Evolutionary conservation across 2,329 filamentous ascomycete species (phyloP).

Genomic region (Fusarium tjaetaba): DNA sequence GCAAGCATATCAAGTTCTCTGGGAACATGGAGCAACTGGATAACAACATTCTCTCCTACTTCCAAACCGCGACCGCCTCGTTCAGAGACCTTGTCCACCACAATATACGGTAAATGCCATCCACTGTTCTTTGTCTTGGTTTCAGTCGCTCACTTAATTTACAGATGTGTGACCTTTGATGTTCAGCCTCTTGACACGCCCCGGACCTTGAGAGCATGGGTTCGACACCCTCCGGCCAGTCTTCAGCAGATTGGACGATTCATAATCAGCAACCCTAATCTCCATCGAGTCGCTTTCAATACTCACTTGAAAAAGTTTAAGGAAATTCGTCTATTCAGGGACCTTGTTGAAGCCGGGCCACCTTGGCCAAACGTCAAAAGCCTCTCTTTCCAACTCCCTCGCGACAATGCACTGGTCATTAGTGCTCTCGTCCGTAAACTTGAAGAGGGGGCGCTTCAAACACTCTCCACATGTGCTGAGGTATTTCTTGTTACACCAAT

Average conservation of each 20-base stretch:
- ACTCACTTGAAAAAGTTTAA: background rate
- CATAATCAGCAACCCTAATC: background rate
- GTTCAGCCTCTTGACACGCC: background rate
- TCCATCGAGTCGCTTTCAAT: background rate
- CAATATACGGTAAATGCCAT: background rate
- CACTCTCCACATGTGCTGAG: background rate
- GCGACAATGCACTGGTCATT: too few relatives aligned
- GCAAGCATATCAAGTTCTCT: background rate
- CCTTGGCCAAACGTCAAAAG: background rate
- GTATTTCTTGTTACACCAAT: too few relatives aligned
- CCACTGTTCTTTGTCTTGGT: rapidly evolving
- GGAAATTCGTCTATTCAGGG: background rate
- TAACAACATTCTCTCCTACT: background rate
- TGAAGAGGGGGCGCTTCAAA: background rate
- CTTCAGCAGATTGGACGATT: background rate
- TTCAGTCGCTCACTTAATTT: background rate
- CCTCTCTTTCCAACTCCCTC: background rate
- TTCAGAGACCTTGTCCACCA: background rate
- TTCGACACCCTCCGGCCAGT: background rate
- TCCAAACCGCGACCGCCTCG: background rate
- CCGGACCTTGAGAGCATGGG: background rate
- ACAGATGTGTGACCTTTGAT: background rate
- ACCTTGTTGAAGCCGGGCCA: background rate
- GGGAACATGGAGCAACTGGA: background rate
- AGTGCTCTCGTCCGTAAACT: background rate